Evolutionary conservation across 2,329 filamentous ascomycete species (phyloP).

Genomic region (Stagonosporopsis vannaccii): DNA sequence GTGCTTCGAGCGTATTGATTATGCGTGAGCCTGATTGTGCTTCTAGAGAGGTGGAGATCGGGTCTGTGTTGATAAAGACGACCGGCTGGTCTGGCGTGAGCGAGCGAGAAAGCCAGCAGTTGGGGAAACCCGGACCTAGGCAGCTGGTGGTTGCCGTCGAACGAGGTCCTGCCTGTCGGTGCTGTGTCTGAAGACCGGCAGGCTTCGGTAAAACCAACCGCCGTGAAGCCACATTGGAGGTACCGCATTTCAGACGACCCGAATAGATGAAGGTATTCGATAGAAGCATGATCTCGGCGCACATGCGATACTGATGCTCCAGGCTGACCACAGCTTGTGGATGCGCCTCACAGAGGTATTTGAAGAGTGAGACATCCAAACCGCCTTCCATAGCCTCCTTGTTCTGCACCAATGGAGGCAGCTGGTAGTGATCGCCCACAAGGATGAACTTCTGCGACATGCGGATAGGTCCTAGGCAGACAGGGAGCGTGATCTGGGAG

Average conservation of each 20-base stretch:
- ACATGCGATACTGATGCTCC: conserved; percentile 98
- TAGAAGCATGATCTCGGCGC: conserved; percentile 92
- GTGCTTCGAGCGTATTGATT: conserved; percentile 84
- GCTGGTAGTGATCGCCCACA: conserved; percentile 94
- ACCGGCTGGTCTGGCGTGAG: conserved; percentile 76
- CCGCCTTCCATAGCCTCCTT: conserved; percentile 85
- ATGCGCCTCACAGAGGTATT: conserved; percentile 86
- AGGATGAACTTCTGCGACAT: conserved; percentile 93
- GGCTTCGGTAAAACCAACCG: conserved; percentile 70
- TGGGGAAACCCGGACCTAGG: conserved; percentile 53
- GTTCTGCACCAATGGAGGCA: conserved; percentile 93
- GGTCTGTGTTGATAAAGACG: conserved; percentile 89
- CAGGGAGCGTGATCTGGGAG: conserved; percentile 94
- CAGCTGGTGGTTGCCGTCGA: conserved; percentile 52
- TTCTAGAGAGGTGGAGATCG: conserved; percentile 70
- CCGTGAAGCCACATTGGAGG: conserved; percentile 72
- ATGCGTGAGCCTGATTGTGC: conserved; percentile 79
- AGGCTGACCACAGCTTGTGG: conserved; percentile 88
- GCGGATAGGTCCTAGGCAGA: conserved; percentile 91
- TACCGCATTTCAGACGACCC: conserved; percentile 90
- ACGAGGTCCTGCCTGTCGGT: conserved; percentile 33
- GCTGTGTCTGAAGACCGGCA: conserved; percentile 43
- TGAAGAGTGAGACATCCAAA: conserved; percentile 92
- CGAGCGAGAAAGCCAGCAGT: conserved; percentile 80
- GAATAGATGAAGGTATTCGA: conserved; percentile 93